Conservation (phyloP, 208 protist genomes). For the Dictyostelium gargantuum region DNA sequence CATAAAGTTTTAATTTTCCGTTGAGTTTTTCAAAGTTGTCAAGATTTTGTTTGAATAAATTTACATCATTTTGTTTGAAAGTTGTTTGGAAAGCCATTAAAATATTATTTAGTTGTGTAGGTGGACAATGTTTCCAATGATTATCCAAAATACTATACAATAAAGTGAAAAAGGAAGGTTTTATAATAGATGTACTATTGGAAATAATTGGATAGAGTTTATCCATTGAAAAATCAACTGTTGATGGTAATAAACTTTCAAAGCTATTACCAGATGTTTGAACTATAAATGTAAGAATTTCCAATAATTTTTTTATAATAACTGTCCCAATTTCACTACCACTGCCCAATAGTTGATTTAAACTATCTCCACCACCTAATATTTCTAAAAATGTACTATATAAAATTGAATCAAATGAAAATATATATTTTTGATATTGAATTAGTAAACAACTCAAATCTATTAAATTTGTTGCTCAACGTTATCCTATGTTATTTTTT, state of each 20-base stretch:
- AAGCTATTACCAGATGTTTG: conserved; percentile 19
- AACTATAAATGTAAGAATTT: conserved; percentile 48
- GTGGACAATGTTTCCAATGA: conserved; percentile 22
- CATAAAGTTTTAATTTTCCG: conserved; percentile 4
- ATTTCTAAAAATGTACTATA: conserved; percentile 40
- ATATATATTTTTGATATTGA: too few species aligned
- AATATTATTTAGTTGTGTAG: not conserved
- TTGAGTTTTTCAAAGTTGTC: conserved; percentile 51
- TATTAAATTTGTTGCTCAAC: too few species aligned
- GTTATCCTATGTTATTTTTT: too few species aligned
- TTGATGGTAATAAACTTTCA: conserved; percentile 9
- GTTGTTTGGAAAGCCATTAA: not conserved
- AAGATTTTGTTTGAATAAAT: conserved; percentile 62
- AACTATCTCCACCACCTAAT: conserved; percentile 24
- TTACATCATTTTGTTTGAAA: conserved; percentile 60
- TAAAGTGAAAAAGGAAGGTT: conserved; percentile 10
- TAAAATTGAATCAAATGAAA: not conserved
- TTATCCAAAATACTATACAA: conserved; percentile 1
- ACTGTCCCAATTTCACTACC: not conserved
- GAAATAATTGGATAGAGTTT: conserved; percentile 17
- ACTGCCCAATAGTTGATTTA: not conserved
- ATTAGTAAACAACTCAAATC: too few species aligned
- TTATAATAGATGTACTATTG: not conserved
- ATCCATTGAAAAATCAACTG: conserved; percentile 21
- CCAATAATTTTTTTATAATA: conserved; percentile 22